These are phyloP conservation scores for Artomyces pyxidatus DNA, from an alignment of 768 basidiomycete species.

Conservation along the genomic window DNA sequence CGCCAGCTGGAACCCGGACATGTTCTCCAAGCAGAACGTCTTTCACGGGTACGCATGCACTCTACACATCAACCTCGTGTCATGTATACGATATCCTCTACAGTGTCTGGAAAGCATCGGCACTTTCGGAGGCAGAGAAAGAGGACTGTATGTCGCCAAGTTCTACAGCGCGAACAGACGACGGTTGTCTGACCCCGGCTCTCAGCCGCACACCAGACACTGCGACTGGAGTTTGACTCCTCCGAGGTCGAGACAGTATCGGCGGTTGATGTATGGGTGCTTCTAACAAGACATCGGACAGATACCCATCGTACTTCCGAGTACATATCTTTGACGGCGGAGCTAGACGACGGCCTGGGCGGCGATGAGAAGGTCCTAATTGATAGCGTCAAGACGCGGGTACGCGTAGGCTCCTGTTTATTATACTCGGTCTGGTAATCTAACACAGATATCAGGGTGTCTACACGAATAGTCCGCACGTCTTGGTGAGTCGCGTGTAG, in stretches of 20 bases:
- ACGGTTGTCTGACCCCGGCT: too few species aligned
- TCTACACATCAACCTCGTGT: not conserved
- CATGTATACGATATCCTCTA: not conserved
- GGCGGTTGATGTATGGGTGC: slow-evolving; percentile 59
- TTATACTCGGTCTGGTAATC: not conserved
- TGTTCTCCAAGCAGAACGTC: slow-evolving; percentile 39
- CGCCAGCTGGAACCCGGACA: slow-evolving; percentile 76
- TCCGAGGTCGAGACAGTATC: not conserved
- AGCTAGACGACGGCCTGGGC: slow-evolving; percentile 28
- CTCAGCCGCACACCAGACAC: slow-evolving; percentile 31
- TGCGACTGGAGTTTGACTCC: slow-evolving; percentile 32
- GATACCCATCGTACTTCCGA: slow-evolving; percentile 53
- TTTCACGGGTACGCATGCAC: slow-evolving; percentile 61
- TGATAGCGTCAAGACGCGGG: slow-evolving; percentile 1
- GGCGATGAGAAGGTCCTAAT: not conserved
- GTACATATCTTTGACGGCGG: slow-evolving; percentile 57
- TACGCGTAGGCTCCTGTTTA: not conserved
- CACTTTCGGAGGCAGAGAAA: slow-evolving; percentile 15
- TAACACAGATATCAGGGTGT: slow-evolving; percentile 2
- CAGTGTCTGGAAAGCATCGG: slow-evolving; percentile 26
- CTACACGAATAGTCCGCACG: slow-evolving; percentile 14
- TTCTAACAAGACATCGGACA: slow-evolving; percentile 68
- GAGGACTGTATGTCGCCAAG: slow-evolving; percentile 22
- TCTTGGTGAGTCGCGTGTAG: slow-evolving; percentile 6
- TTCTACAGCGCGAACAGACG: too few species aligned